Evolutionary conservation across 305 asterid genomes (phyloP), one percentile per base, ranked within the genome.

Genomic region (Fraxinus paxiana): DNA sequence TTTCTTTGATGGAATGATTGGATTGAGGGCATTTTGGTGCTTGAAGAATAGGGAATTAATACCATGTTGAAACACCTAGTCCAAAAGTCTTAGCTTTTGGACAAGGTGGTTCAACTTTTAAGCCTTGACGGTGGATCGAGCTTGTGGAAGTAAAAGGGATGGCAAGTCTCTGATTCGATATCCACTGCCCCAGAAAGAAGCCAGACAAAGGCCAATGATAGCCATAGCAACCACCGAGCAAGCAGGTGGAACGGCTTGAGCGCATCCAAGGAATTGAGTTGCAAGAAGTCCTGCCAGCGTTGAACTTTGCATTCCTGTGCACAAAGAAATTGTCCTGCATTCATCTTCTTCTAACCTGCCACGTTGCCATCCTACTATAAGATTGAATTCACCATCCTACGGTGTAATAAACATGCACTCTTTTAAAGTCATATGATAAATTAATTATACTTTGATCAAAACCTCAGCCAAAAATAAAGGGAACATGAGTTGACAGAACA

Each of bases 221-320:
- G 98, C 98, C 99, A 94, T 92, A 75, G 95, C 93, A 3, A 95
- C 97, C 1, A 91, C 97, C 0, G 98, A 96, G 87, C 98, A 94
- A 80, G 99, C 99, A 2, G 97, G 89, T 56, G 99, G 94, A 15
- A 94, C 98, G 0, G 98, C 95, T 87, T 94, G 97, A 34, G 95
- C 89, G 86, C 89, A 84, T n/a, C 96, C 97, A 0, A 96, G 94
- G 81, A 96, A 96, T 73, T 92, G 98, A 9, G 90, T 90, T 2
- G 98, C 98, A 8, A 96, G 96, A 54, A 96, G 95, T 59, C 99
- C 98, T 0, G 98, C 99, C 69, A 96, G 87, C 0, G 99, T 94
- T 9, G 99, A 96, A 77, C 98, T 96, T 59, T 94, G 98, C 98
- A 96, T 96, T 63, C 99, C 99, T 0, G 98, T 94, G 90, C 98